phyloP scores from a whole-genome alignment of 257 asterid species.

The Jaltomata sinuosa region DNA sequence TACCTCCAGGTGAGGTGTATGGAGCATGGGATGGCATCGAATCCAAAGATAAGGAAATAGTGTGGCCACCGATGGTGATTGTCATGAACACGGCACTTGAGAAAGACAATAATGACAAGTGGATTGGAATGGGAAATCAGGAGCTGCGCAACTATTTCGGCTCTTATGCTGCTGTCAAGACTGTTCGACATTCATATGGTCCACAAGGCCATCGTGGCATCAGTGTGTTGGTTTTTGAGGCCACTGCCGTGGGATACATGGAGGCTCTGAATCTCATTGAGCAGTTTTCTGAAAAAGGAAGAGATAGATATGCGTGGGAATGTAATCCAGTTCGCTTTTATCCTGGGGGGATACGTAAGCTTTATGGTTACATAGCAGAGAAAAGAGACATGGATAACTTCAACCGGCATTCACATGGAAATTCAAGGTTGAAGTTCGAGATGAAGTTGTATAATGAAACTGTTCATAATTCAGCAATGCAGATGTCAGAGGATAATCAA shows the following conservation, averaged over 20 bases:
- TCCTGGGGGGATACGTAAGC: constrained; percentile 45
- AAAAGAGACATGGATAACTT: constrained; percentile 42
- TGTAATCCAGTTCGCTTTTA: constrained; percentile 12
- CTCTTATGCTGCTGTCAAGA: constrained; percentile 22
- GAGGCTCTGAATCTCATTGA: constrained; percentile 55
- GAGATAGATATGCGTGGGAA: constrained; percentile 43
- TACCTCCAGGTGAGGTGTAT: constrained; percentile 35
- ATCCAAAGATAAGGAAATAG: constrained; percentile 51
- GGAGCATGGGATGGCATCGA: constrained; percentile 27
- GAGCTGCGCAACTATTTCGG: constrained; percentile 43
- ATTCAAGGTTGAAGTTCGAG: constrained; percentile 53
- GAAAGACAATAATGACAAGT: constrained; percentile 33
- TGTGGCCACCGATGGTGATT: constrained; percentile 57
- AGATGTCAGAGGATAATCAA: constrained; percentile 72
- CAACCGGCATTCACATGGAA: constrained; percentile 48
- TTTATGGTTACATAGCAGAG: constrained; percentile 47
- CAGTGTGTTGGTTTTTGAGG: constrained; percentile 44
- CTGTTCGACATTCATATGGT: constrained; percentile 46
- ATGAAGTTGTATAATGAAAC: constrained; percentile 41
- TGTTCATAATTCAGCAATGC: constrained; percentile 48
- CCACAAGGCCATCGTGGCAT: constrained; percentile 69
- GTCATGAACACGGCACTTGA: constrained; percentile 29
- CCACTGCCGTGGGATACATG: constrained; percentile 40
- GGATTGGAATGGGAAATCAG: constrained; percentile 71
- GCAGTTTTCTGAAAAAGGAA: constrained; percentile 27